Evolutionary conservation across 1,284 basidiomycete genomes (phyloP), one percentile per base, ranked within the genome.

Genomic region (Agaricales sp.): DNA sequence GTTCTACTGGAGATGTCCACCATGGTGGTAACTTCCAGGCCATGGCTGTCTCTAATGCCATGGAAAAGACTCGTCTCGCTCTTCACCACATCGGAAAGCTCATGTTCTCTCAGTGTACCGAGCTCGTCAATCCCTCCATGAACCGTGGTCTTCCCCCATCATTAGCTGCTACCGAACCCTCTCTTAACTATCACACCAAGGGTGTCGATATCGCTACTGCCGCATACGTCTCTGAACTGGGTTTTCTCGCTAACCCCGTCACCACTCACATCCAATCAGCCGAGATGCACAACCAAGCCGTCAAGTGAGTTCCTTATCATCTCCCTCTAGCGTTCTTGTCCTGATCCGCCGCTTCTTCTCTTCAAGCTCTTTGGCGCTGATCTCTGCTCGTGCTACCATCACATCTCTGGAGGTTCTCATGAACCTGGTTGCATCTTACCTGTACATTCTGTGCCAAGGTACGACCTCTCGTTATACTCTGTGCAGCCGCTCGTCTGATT

Each of bases 21-120:
- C 82, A 91, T 55, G 89, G 89, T 18, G 90, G 90, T 8, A 91
- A 91, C 61, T 92, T 92, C 74, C 87, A 90, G 62, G 88, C 87
- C 1, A 87, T 91, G 79, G 74, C 87, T 1, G 78, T 93, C 48
- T 88, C 89, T 4, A 90, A 89, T 51, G 82, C 84, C 3, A 91
- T 92, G 82, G 91, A 93, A 63, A 88, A 90, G 63, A 86, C 87
- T 3, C 82, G 90, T 16, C 77, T 92, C 38, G 75, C 84, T 2
- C 68, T 93, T 23, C 79, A 89, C 55, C 87, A 90, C 58, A 75
- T 92, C 50, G 91, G 89, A 52, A 89, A 90, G 64, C 67, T 93
- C 45, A 67, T 89, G 51, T 93, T 92, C 63, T 75, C 87, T 14
- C 91, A 94, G 62, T 75, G 80, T 58, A 87, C 90, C 0, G 91